These are phyloP conservation scores for Trichaptum fuscoviolaceum DNA, from an alignment of 768 basidiomycete genomes.

Conservation along the genomic window DNA sequence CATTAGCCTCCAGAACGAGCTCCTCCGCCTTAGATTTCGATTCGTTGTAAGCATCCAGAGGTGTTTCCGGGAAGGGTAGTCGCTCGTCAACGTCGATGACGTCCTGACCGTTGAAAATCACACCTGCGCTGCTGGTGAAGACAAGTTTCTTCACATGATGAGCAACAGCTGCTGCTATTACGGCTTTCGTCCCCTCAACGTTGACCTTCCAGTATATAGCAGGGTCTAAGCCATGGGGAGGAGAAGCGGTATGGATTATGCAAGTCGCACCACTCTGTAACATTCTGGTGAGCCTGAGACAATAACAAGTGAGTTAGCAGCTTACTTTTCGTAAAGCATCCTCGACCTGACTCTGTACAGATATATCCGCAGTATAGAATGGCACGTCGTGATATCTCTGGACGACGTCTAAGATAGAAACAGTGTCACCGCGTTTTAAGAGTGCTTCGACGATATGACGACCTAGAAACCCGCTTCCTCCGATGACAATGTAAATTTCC, in stretches of 20 bases:
- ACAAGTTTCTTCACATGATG: constrained; percentile 80
- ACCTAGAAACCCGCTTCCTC: constrained; percentile 90
- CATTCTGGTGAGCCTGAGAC: neutral
- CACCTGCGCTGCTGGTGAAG: constrained; percentile 90
- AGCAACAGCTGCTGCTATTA: constrained; percentile 76
- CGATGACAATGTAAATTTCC: constrained; percentile 87
- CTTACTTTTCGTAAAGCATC: constrained; percentile 70
- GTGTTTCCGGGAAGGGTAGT: constrained; percentile 60
- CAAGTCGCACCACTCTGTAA: constrained; percentile 74
- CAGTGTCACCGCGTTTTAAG: constrained; percentile 69
- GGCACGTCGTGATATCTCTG: constrained; percentile 83
- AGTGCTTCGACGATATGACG: constrained; percentile 87
- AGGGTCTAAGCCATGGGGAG: constrained; percentile 60
- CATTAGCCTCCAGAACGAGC: constrained; percentile 81
- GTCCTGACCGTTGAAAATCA: constrained; percentile 80
- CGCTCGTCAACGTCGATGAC: constrained; percentile 88
- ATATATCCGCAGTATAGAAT: constrained; percentile 89
- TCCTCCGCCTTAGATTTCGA: constrained; percentile 89
- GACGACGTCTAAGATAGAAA: constrained; percentile 88
- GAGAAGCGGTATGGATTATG: constrained; percentile 94
- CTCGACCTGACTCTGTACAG: constrained; percentile 64
- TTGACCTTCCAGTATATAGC: constrained; percentile 89
- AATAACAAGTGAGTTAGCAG: constrained; percentile 6
- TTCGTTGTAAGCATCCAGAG: constrained; percentile 89
- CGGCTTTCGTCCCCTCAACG: constrained; percentile 81